phyloP scores from a whole-genome alignment of 495 filamentous ascomycete species.

The Amniculicola lignicola region DNA sequence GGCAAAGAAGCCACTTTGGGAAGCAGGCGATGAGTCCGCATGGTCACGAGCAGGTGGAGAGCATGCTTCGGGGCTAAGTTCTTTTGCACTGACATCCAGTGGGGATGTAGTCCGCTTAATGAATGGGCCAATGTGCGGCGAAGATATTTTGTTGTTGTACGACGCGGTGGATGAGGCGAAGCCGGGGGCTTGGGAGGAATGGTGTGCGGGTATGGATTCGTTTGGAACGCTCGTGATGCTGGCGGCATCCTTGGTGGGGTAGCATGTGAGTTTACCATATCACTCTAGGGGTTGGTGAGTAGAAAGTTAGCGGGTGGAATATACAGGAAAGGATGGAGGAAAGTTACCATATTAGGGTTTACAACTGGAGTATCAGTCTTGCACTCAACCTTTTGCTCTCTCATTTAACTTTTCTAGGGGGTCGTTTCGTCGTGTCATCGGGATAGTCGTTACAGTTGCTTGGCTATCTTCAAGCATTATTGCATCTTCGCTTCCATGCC shows the following conservation, averaged over 20 bases:
- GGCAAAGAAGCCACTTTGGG: constrained; percentile 49
- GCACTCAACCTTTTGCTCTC: no score
- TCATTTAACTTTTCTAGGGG: no score
- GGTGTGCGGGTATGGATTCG: constrained; percentile 49
- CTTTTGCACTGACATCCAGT: constrained; percentile 42
- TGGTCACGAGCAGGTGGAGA: constrained; percentile 42
- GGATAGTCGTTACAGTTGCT: background rate
- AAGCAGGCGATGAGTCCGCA: constrained; percentile 41
- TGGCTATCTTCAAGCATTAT: background rate
- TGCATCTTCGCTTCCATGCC: background rate
- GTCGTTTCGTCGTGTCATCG: no score
- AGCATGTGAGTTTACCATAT: no score
- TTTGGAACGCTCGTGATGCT: constrained; percentile 47
- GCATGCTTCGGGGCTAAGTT: constrained; percentile 27
- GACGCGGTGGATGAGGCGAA: constrained; percentile 18
- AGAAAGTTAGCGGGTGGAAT: no score
- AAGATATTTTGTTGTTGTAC: constrained; percentile 28
- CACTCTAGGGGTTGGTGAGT: no score
- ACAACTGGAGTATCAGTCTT: no score
- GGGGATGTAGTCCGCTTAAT: constrained; percentile 43
- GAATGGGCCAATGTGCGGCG: constrained; percentile 26
- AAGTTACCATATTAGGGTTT: no score
- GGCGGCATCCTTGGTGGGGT: constrained; percentile 41
- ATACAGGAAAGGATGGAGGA: no score
- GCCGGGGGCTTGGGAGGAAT: constrained; percentile 44